Percentiles rank a stretch among this genome's conserved stretches.
phyloP scores from a whole-genome alignment of 768 basidiomycete genomes.

The Brasilioporus rufonigricans region DNA sequence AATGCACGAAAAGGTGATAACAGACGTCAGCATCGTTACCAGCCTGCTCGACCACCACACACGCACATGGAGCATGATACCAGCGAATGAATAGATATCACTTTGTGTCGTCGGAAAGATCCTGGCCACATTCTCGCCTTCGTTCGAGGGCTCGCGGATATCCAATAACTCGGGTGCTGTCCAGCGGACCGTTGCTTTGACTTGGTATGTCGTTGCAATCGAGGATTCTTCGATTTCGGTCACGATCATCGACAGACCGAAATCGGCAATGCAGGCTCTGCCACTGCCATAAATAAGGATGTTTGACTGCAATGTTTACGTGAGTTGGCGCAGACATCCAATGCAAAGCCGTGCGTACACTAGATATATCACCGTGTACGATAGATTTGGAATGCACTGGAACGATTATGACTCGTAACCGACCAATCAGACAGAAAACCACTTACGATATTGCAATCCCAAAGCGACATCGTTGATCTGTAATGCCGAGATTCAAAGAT shows the following conservation, averaged over 20 bases:
- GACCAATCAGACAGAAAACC: neutral
- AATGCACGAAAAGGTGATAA: too few relatives aligned
- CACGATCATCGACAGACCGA: slow-evolving; percentile 44
- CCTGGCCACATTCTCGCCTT: neutral
- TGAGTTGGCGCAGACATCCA: neutral
- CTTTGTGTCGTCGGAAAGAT: slow-evolving; percentile 24
- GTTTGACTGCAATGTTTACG: slow-evolving; percentile 34
- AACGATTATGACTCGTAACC: neutral
- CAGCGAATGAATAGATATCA: slow-evolving; percentile 38
- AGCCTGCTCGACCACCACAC: neutral
- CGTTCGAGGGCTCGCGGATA: neutral
- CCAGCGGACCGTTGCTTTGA: slow-evolving; percentile 46
- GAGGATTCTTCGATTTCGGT: slow-evolving; percentile 34
- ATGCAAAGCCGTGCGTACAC: slow-evolving; percentile 18
- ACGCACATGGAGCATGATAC: slow-evolving; percentile 26
- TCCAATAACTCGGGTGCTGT: slow-evolving; percentile 43
- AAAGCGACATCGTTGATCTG: slow-evolving; percentile 28
- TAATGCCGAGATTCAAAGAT: neutral
- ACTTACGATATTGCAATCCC: slow-evolving; percentile 27
- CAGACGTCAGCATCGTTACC: neutral
- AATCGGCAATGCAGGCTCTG: slow-evolving; percentile 44
- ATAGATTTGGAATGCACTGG: slow-evolving; percentile 21
- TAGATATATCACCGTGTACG: slow-evolving; percentile 28
- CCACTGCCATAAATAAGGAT: slow-evolving; percentile 43
- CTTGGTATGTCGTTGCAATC: slow-evolving; percentile 30